Percentiles rank a stretch among this genome's conserved stretches.
Evolutionary conservation across 768 basidiomycete species (phyloP).

Genomic region (Tricholoma furcatifolium): DNA sequence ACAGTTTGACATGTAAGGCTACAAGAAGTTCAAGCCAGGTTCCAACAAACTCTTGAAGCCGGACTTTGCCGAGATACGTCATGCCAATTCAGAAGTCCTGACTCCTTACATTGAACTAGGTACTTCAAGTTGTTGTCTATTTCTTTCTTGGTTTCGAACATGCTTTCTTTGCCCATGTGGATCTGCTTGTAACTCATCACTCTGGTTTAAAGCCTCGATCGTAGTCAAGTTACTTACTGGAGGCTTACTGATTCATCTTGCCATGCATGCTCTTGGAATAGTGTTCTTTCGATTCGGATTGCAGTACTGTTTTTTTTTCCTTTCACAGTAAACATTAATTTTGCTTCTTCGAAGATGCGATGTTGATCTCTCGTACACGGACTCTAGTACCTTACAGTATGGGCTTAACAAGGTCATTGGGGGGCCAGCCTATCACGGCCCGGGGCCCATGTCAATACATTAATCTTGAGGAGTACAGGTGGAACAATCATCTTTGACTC

Average conservation of each 20-base stretch:
- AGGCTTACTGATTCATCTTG: too few relatives aligned
- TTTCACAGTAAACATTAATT: background rate
- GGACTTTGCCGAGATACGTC: background rate
- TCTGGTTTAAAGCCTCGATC: too few relatives aligned
- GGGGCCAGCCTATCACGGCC: conserved; percentile 33
- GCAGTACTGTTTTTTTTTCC: background rate
- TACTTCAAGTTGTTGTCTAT: too few relatives aligned
- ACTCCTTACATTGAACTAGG: too few relatives aligned
- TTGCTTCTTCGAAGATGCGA: background rate
- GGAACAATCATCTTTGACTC: conserved; percentile 31
- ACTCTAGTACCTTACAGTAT: too few relatives aligned
- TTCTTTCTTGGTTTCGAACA: too few relatives aligned
- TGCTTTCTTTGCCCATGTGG: background rate
- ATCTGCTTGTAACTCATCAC: background rate
- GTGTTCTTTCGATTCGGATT: background rate
- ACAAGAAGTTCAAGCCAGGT: too few relatives aligned
- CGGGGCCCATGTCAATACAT: conserved; percentile 31
- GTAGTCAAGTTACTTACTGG: too few relatives aligned
- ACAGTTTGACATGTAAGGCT: conserved; percentile 10
- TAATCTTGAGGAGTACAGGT: conserved; percentile 33
- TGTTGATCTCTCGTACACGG: background rate
- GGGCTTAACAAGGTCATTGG: too few relatives aligned
- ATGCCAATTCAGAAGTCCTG: too few relatives aligned
- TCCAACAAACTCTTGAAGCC: background rate
- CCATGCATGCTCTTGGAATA: too few relatives aligned